phyloP scores from a whole-genome alignment of 2,329 filamentous ascomycete species.

The Dendryphion nanum region DNA sequence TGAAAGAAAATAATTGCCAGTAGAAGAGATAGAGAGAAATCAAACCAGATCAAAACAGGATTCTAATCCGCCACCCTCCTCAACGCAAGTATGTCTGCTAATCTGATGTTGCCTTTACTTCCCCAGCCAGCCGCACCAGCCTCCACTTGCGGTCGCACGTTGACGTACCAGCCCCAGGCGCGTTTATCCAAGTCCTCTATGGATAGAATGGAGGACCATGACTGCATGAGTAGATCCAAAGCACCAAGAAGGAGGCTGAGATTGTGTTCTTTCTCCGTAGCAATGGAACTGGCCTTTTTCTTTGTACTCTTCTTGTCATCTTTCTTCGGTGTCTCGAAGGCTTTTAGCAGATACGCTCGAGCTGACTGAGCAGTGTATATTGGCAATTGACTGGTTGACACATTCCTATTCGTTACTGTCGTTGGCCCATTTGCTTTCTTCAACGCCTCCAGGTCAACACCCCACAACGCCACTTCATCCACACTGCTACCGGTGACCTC shows the following conservation, averaged over 20 bases:
- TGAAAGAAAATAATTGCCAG: no score
- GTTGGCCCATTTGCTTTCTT: constrained; percentile 45
- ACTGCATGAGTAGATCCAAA: constrained; percentile 68
- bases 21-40: no score
- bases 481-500: constrained; percentile 13
- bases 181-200: constrained; percentile 68
- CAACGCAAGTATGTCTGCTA: constrained; percentile 58
- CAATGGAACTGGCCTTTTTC: constrained; percentile 50
- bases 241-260: constrained; percentile 68
- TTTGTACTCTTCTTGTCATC: constrained; percentile 36
- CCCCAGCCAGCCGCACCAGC: constrained; percentile 77
- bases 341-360: constrained; percentile 55
- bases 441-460: constrained; percentile 56
- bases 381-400: constrained; percentile 55
- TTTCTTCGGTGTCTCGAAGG: constrained; percentile 55
- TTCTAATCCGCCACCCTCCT: no score
- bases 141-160: constrained; percentile 73
- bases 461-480: constrained; percentile 55
- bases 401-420: constrained; percentile 11
- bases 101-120: constrained; percentile 68
- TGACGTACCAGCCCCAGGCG: constrained; percentile 80
- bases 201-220: constrained; percentile 67
- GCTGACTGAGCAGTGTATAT: constrained; percentile 74
- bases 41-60: no score
- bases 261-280: constrained; percentile 66